phyloP scores from a whole-genome alignment of 202 grass and related monocot genomes.

The Zizania palustris region DNA sequence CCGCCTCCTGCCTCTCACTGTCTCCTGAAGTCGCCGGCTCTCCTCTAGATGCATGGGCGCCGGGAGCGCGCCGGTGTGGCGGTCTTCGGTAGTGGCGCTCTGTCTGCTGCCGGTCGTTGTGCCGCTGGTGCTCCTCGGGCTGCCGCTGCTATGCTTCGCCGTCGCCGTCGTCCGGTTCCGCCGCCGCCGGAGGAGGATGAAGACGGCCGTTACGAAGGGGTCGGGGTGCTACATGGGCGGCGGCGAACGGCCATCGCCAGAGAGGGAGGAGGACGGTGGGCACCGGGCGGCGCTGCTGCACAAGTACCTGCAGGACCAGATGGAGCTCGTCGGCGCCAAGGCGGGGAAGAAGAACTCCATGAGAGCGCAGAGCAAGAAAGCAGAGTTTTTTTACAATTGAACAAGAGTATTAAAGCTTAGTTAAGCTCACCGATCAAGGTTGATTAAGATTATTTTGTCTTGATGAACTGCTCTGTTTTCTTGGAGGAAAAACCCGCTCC shows the following conservation, averaged over 20 bases:
- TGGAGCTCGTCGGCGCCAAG: constrained; percentile 39
- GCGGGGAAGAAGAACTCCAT: neutral
- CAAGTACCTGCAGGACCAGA: constrained; percentile 60
- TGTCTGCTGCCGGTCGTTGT: constrained; percentile 42
- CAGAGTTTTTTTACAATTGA: neutral
- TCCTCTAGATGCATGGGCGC: constrained; percentile 34
- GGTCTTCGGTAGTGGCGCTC: constrained; percentile 36
- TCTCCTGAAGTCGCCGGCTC: neutral
- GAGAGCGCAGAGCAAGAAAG: neutral
- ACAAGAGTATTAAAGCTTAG: neutral
- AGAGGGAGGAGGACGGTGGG: constrained; percentile 3
- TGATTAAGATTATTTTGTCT: neutral
- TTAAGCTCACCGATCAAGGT: neutral
- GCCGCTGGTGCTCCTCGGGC: constrained; percentile 47
- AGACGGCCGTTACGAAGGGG: neutral
- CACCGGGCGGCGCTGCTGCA: constrained; percentile 37
- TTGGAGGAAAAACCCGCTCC: neutral
- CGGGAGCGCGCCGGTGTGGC: constrained; percentile 9
- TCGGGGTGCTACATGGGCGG: neutral
- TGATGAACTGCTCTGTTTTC: neutral
- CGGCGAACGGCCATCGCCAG: neutral
- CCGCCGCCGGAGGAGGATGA: constrained; percentile 17
- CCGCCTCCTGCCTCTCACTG: neutral
- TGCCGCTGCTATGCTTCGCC: constrained; percentile 52
- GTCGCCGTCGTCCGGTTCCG: constrained; percentile 34